Conservation (phyloP, 2,329 filamentous ascomycete species). For the Ophiobolus disseminans region DNA sequence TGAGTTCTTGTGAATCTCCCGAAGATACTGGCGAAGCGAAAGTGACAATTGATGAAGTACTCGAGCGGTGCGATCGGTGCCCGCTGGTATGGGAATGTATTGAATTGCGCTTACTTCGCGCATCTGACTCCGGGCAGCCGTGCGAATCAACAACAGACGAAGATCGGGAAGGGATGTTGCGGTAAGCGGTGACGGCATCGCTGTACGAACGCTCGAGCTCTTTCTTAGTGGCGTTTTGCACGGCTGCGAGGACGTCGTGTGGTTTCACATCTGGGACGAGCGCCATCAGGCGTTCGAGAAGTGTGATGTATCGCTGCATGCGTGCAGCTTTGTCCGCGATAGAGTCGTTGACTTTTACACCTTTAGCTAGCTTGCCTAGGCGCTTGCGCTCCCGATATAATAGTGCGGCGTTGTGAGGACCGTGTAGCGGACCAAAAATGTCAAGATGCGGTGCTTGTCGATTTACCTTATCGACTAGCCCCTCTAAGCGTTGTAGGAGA, state of each 20-base stretch:
- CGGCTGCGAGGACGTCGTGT: slow-evolving; percentile 22
- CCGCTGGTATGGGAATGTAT: background rate
- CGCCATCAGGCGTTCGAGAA: slow-evolving; percentile 40
- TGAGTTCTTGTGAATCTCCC: slow-evolving; percentile 17
- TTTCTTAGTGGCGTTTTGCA: slow-evolving; percentile 28
- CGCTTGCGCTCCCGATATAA: slow-evolving; percentile 39
- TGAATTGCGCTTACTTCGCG: slow-evolving; percentile 11
- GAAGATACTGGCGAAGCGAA: slow-evolving; percentile 1
- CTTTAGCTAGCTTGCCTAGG: slow-evolving; percentile 30
- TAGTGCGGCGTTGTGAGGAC: slow-evolving; percentile 27
- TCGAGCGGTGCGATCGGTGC: slow-evolving; percentile 17
- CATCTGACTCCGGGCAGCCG: slow-evolving; percentile 5
- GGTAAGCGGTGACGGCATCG: slow-evolving; percentile 21
- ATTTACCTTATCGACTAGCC: slow-evolving; percentile 44
- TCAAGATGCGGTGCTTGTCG: slow-evolving; percentile 31
- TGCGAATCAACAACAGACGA: slow-evolving; percentile 6
- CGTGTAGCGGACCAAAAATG: slow-evolving; percentile 40
- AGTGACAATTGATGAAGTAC: slow-evolving; percentile 1
- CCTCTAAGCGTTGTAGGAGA: slow-evolving; percentile 45
- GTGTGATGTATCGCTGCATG: slow-evolving; percentile 36
- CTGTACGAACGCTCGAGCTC: slow-evolving; percentile 32
- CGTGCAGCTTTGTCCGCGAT: slow-evolving; percentile 36
- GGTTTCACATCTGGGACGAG: slow-evolving; percentile 31
- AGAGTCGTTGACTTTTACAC: slow-evolving; percentile 17
- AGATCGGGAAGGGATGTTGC: background rate